phyloP scores from a whole-genome alignment of 306 rosid genomes.

The Ammopiptanthus mongolicus region DNA sequence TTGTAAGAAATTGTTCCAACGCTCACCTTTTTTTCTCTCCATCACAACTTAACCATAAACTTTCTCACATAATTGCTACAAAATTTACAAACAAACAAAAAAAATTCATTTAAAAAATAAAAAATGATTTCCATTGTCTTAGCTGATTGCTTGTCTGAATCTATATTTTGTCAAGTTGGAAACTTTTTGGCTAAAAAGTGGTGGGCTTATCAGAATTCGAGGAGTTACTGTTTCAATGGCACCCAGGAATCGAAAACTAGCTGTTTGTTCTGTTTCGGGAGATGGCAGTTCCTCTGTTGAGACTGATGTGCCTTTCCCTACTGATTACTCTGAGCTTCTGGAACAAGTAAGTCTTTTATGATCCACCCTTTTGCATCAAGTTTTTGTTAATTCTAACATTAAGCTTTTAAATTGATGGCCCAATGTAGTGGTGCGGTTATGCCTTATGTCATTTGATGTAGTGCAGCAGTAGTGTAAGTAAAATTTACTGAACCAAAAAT shows the following conservation, averaged over 20 bases:
- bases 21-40: not conserved
- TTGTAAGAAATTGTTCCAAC: slow-evolving; percentile 22
- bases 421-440: not conserved
- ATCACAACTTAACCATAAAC: not conserved
- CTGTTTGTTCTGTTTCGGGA: slow-evolving; percentile 37
- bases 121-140: not conserved
- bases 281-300: slow-evolving; percentile 42
- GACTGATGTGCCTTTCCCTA: slow-evolving; percentile 58
- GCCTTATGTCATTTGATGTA: not conserved
- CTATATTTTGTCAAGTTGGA: slow-evolving; percentile 34
- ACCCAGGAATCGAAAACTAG: slow-evolving; percentile 14
- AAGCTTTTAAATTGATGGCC: not conserved
- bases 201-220: slow-evolving; percentile 19
- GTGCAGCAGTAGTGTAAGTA: not conserved
- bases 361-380: not conserved
- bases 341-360: slow-evolving; percentile 49
- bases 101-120: not conserved
- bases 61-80: not conserved
- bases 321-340: slow-evolving; percentile 77
- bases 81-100: not conserved
- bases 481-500: not conserved
- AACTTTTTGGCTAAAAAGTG: slow-evolving; percentile 16
- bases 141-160: not conserved
- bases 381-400: not conserved
- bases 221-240: slow-evolving; percentile 15